Percentiles rank a stretch among this genome's conserved stretches.
These are phyloP conservation scores for Waltergamsia citrina DNA, from an alignment of 2,329 filamentous ascomycete species.

Conservation along the genomic window DNA sequence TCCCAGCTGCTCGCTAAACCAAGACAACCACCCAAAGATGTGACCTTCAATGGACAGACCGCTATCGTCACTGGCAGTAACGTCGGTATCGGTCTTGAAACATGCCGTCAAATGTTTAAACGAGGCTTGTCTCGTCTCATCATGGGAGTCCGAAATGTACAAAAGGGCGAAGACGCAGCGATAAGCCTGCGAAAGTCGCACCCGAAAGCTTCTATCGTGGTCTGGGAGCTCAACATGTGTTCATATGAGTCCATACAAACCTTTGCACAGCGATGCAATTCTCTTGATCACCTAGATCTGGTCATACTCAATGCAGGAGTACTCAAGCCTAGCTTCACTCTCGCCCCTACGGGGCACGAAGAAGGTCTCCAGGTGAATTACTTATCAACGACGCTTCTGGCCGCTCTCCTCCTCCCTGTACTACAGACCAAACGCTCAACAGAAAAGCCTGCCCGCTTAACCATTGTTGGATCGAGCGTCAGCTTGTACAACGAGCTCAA, in stretches of 20 bases:
- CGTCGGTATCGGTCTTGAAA: slow-evolving; percentile 32
- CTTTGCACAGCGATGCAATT: slow-evolving; percentile 9
- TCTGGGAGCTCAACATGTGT: slow-evolving; percentile 14
- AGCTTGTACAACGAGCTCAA: too few relatives aligned
- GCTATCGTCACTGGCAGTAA: slow-evolving; percentile 35
- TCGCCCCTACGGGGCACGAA: slow-evolving; percentile 16
- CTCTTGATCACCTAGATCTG: slow-evolving; percentile 11
- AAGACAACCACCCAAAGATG: too few relatives aligned
- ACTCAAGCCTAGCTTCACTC: slow-evolving; percentile 7
- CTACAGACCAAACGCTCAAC: slow-evolving; percentile 10
- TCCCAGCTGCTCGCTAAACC: too few relatives aligned
- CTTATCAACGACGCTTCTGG: slow-evolving; percentile 16
- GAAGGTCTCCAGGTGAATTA: slow-evolving; percentile 21
- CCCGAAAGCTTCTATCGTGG: slow-evolving; percentile 9
- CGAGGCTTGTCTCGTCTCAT: slow-evolving; percentile 26
- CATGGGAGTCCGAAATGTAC: slow-evolving; percentile 24
- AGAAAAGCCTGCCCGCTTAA: slow-evolving; percentile 11
- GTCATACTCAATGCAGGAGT: slow-evolving; percentile 25
- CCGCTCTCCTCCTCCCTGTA: slow-evolving; percentile 15
- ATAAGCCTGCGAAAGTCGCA: slow-evolving; percentile 2
- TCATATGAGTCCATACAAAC: slow-evolving; percentile 13
- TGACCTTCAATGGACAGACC: slow-evolving; percentile 17
- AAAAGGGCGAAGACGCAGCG: slow-evolving; percentile 8
- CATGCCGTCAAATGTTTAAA: slow-evolving; percentile 24
- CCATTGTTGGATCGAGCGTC: slow-evolving; percentile 20